A percentile compares a stretch with the other conserved stretches of the same genome.
These are phyloP conservation scores for Gaeumannomyces sp. DNA, from an alignment of 2,329 filamentous ascomycete genomes.

Conservation along the genomic window DNA sequence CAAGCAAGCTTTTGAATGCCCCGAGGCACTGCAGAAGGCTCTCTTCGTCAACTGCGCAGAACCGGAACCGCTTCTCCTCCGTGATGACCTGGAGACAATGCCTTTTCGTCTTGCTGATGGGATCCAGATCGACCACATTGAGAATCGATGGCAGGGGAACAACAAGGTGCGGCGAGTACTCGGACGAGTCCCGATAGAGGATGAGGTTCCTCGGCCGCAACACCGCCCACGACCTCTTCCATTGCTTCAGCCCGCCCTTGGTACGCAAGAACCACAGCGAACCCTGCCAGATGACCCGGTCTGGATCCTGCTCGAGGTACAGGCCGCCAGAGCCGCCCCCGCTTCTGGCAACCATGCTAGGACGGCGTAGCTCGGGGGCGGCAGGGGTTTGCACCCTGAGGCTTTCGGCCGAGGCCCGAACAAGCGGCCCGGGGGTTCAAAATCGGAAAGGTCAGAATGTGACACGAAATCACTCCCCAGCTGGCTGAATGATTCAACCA, in stretches of 20 bases:
- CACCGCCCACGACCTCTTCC: conserved; percentile 93
- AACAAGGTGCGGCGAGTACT: conserved; percentile 83
- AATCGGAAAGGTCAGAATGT: conserved; percentile 82
- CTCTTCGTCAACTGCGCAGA: conserved; percentile 77
- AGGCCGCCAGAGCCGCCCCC: conserved; percentile 57
- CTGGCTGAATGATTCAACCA: conserved; percentile 56
- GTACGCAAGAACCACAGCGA: conserved; percentile 80
- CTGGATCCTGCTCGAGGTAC: conserved; percentile 59
- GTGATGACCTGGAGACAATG: conserved; percentile 90
- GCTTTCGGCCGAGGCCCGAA: conserved; percentile 47
- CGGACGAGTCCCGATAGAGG: conserved; percentile 86
- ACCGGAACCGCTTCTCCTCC: conserved; percentile 78
- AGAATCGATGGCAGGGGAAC: conserved; percentile 73
- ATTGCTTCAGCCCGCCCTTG: conserved; percentile 77
- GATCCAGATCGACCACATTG: conserved; percentile 87
- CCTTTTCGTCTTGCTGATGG: conserved; percentile 74
- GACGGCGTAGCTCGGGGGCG: conserved; percentile 22
- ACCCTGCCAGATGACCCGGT: conserved; percentile 90
- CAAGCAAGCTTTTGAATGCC: conserved; percentile 79
- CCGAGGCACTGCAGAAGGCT: conserved; percentile 77
- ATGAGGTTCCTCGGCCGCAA: conserved; percentile 78
- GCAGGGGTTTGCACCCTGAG: conserved; percentile 35
- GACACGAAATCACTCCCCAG: conserved; percentile 65
- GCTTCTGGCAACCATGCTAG: conserved; percentile 42
- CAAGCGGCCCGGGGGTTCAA: conserved; percentile 39